phyloP scores from a whole-genome alignment of 305 asterid species.

The Fraxinus baroniana region DNA sequence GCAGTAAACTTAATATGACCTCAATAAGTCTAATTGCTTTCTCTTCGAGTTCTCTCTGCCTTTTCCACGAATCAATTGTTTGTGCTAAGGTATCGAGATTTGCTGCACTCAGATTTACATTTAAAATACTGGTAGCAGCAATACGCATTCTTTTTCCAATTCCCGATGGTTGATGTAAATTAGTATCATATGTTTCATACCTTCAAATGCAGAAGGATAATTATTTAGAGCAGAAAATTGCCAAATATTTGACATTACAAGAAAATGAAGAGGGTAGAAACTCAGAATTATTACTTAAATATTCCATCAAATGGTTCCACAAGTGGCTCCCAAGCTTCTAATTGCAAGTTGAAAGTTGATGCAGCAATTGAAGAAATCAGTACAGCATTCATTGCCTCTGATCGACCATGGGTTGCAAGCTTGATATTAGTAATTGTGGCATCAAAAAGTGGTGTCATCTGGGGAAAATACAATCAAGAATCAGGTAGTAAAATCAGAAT shows the following conservation, averaged over 20 bases:
- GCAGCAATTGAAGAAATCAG: conserved; percentile 90
- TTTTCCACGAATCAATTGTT: conserved; percentile 83
- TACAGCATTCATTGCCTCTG: conserved; percentile 88
- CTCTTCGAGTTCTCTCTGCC: conserved; percentile 89
- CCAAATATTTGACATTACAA: conserved; percentile 18
- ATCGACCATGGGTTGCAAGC: conserved; percentile 92
- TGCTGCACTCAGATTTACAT: conserved; percentile 85
- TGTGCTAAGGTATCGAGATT: conserved; percentile 78
- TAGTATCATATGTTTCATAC: conserved; percentile 88
- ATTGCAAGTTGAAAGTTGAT: conserved; percentile 85
- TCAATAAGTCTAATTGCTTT: conserved; percentile 72
- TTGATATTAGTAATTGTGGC: conserved; percentile 90
- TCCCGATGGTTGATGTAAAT: conserved; percentile 52
- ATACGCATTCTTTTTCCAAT: conserved; percentile 80
- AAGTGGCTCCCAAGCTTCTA: conserved; percentile 99
- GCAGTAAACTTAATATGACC: conserved; percentile 41
- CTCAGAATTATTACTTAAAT: conserved; percentile 63
- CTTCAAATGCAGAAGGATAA: conserved; percentile 46
- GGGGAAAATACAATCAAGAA: conserved; percentile 32
- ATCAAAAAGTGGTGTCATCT: conserved; percentile 99
- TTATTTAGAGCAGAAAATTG: conserved; percentile 27
- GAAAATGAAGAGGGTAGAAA: conserved; percentile 15
- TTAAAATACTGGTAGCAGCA: conserved; percentile 84
- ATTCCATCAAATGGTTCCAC: conserved; percentile 99
- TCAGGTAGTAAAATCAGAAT: conserved; percentile 25